A percentile compares a stretch with the other conserved stretches of the same genome.
These are phyloP conservation scores for Kandelia obovata DNA, from an alignment of 345 rosid species.

Conservation along the genomic window DNA sequence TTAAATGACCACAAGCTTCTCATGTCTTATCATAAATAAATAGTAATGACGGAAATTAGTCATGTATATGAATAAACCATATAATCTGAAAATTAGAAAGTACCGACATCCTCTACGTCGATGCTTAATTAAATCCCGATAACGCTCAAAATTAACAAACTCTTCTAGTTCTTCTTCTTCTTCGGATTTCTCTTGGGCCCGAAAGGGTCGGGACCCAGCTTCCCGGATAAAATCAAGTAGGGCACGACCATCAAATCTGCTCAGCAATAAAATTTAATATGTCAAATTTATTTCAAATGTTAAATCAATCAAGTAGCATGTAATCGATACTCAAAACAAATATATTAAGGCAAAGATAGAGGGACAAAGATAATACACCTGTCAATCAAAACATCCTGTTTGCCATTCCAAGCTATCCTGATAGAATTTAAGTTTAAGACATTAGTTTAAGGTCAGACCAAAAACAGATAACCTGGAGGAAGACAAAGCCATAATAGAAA, in stretches of 20 bases:
- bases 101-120: slow-evolving; percentile 99
- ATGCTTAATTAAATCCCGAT: slow-evolving; percentile 99
- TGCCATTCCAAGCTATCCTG: slow-evolving; percentile 96
- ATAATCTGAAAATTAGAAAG: slow-evolving; percentile 43
- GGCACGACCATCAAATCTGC: slow-evolving; percentile 88
- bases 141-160: slow-evolving; percentile 99
- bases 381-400: slow-evolving; percentile 76
- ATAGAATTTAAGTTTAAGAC: neutral
- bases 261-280: neutral
- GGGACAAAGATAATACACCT: slow-evolving; percentile 33
- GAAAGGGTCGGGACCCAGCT: slow-evolving; percentile 45
- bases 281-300: neutral
- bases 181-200: slow-evolving; percentile 59
- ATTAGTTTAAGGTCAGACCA: neutral
- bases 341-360: neutral
- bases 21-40: slow-evolving; percentile 16
- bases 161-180: slow-evolving; percentile 97
- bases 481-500: neutral
- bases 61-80: slow-evolving; percentile 20
- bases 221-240: slow-evolving; percentile 92
- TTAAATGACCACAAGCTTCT: slow-evolving; percentile 15
- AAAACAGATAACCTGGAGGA: neutral
- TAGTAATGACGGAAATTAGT: slow-evolving; percentile 5
- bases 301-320: too few relatives aligned
- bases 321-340: neutral